Conservation (phyloP, 1,139 yeast species). For the Pichia kudriavzevii region DNA sequence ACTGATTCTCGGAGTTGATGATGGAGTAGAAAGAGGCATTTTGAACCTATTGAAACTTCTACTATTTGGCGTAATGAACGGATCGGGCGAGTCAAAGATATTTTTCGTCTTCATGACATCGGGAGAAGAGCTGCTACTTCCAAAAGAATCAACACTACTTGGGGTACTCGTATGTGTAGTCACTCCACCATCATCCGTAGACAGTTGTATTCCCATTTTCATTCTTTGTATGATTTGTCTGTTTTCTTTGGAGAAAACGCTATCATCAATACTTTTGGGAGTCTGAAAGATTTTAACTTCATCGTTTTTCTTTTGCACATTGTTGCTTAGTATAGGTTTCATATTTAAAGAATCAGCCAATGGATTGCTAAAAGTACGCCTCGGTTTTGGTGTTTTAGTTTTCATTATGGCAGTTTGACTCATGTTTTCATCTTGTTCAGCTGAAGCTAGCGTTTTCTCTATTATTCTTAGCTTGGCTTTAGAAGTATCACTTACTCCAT, state of each 20-base stretch:
- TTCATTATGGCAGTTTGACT: slow-evolving; percentile 5
- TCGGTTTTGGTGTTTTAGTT: neutral
- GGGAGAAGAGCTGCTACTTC: slow-evolving; percentile 11
- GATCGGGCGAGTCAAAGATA: slow-evolving; percentile 21
- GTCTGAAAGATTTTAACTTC: slow-evolving; percentile 12
- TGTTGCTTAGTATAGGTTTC: slow-evolving; percentile 9
- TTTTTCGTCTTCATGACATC: slow-evolving; percentile 11
- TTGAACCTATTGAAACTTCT: slow-evolving; percentile 12
- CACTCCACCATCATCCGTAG: neutral
- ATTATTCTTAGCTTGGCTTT: slow-evolving; percentile 1
- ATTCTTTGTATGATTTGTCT: slow-evolving; percentile 8
- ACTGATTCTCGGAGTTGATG: slow-evolving; percentile 13
- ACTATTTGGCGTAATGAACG: slow-evolving; percentile 26
- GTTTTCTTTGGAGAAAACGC: slow-evolving; percentile 9
- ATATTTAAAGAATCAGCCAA: slow-evolving; percentile 10
- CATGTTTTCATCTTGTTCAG: slow-evolving; percentile 5
- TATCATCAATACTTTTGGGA: slow-evolving; percentile 7
- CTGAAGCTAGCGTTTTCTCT: slow-evolving; percentile 2
- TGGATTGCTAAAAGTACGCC: slow-evolving; percentile 14
- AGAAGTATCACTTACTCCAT: slow-evolving; percentile 5
- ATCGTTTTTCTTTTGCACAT: neutral
- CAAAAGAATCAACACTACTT: slow-evolving; percentile 4
- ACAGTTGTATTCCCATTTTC: slow-evolving; percentile 3
- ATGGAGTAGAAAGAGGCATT: slow-evolving; percentile 13
- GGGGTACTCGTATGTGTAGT: slow-evolving; percentile 3